A percentile compares a stretch with the other conserved stretches of the same genome.
phyloP scores from a whole-genome alignment of 2,329 filamentous ascomycete genomes.

The Pseudonectria buxi region DNA sequence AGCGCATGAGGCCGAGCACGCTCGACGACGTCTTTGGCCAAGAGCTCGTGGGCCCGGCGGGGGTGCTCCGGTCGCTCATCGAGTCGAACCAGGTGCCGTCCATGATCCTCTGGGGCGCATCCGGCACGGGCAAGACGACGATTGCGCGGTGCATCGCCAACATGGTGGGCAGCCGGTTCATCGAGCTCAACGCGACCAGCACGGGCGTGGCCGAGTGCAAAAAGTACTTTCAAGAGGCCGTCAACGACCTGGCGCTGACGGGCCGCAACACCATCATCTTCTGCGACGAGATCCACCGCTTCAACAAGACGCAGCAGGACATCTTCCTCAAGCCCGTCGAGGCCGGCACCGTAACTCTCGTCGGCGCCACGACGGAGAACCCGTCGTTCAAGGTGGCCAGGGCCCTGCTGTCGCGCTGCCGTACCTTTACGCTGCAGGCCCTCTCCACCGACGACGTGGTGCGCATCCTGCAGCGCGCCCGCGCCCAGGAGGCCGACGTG shows the following conservation, averaged over 20 bases:
- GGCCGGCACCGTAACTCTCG: slow-evolving; percentile 79
- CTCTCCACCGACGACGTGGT: slow-evolving; percentile 66
- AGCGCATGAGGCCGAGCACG: slow-evolving; percentile 81
- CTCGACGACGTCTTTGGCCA: slow-evolving; percentile 88
- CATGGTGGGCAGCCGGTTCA: slow-evolving; percentile 75
- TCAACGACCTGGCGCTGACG: slow-evolving; percentile 70
- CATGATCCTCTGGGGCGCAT: slow-evolving; percentile 88
- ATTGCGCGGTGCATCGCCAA: slow-evolving; percentile 87
- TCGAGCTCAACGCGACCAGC: slow-evolving; percentile 92
- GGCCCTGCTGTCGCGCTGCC: slow-evolving; percentile 79
- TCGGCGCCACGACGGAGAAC: slow-evolving; percentile 95
- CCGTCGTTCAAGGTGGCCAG: slow-evolving; percentile 89
- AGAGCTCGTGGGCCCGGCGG: slow-evolving; percentile 76
- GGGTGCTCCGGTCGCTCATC: slow-evolving; percentile 81
- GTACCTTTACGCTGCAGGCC: slow-evolving; percentile 80
- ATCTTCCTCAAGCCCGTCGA: slow-evolving; percentile 92
- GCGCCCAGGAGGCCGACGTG: slow-evolving; percentile 50
- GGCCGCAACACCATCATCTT: slow-evolving; percentile 93
- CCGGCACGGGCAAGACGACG: slow-evolving; percentile 80
- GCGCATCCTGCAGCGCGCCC: slow-evolving; percentile 68
- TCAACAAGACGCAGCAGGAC: slow-evolving; percentile 88
- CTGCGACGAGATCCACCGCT: slow-evolving; percentile 93
- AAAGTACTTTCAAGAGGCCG: slow-evolving; percentile 80
- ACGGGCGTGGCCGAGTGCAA: slow-evolving; percentile 86
- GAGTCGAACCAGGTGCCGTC: slow-evolving; percentile 80